Evolutionary conservation across 768 basidiomycete species (phyloP).

Genomic region (Termitomyces eurrhizus): DNA sequence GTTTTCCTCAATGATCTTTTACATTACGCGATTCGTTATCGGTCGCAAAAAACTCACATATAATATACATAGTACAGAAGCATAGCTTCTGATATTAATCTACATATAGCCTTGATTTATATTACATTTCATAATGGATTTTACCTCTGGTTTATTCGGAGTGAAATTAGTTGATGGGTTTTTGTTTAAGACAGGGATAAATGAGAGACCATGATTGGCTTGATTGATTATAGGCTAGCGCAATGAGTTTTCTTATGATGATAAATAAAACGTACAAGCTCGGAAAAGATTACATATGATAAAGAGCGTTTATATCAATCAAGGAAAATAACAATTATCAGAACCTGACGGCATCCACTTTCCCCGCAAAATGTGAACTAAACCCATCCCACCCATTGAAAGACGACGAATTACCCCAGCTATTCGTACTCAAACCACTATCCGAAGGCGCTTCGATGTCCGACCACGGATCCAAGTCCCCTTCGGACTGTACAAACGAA

Average conservation of each 20-base stretch:
- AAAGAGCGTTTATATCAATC: neutral
- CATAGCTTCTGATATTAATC: neutral
- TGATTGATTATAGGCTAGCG: neutral
- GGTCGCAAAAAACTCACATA: neutral
- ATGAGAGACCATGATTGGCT: neutral
- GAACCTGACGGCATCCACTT: constrained; percentile 1
- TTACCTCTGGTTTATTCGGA: neutral
- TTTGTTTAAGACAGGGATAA: neutral
- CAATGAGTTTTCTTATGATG: neutral
- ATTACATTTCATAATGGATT: neutral
- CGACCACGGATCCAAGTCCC: constrained; percentile 30
- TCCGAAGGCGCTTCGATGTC: constrained; percentile 20
- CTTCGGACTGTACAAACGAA: constrained; percentile 17
- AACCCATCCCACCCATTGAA: constrained; percentile 36
- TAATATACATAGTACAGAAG: neutral
- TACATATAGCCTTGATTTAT: neutral
- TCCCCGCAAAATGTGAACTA: constrained; percentile 32
- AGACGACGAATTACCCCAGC: constrained; percentile 26
- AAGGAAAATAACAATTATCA: neutral
- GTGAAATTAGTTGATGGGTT: neutral
- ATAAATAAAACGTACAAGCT: neutral
- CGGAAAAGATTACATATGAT: neutral
- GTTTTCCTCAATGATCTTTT: neutral
- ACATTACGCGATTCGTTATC: neutral
- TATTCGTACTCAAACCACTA: constrained; percentile 11